Percentiles rank a stretch among this genome's conserved stretches.
Evolutionary conservation across 2,329 filamentous ascomycete species (phyloP).

Genomic region (Pyrenochaeta sp.): DNA sequence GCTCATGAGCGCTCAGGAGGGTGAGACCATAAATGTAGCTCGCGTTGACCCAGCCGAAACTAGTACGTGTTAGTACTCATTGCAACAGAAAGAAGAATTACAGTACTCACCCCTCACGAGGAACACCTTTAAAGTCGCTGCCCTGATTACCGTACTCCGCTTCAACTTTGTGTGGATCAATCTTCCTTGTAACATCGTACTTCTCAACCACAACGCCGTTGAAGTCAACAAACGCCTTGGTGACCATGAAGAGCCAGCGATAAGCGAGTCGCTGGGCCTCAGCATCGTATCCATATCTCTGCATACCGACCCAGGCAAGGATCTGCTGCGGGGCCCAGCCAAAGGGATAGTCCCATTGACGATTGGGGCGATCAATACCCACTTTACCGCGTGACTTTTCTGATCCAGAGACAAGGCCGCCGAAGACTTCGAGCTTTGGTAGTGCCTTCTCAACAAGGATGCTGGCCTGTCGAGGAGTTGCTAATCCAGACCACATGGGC

Average conservation of each 20-base stretch:
- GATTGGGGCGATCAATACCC: conserved; percentile 84
- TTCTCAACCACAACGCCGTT: conserved; percentile 99
- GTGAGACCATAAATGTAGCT: conserved; percentile 95
- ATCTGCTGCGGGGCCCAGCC: conserved; percentile 99
- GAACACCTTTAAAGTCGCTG: conserved; percentile 91
- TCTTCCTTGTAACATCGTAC: conserved; percentile 91
- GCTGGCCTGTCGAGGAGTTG: conserved; percentile 85
- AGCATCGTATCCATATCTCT: conserved; percentile 89
- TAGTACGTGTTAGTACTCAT: conserved; percentile 52
- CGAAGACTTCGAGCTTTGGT: conserved; percentile 86
- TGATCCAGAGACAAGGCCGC: conserved; percentile 88
- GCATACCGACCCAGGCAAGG: conserved; percentile 91
- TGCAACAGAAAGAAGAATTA: not conserved
- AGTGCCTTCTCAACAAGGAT: conserved; percentile 81
- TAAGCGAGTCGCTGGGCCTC: conserved; percentile 91
- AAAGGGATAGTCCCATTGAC: conserved; percentile 98
- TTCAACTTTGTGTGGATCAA: conserved; percentile 92
- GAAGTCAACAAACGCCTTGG: conserved; percentile 97
- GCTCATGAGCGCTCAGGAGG: conserved; percentile 88
- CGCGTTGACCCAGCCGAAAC: conserved; percentile 98
- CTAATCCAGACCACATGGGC: conserved; percentile 94
- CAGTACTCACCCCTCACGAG: conserved; percentile 87
- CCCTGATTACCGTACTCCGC: conserved; percentile 99
- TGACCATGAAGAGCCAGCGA: conserved; percentile 98
- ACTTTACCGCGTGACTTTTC: conserved; percentile 85